phyloP scores from a whole-genome alignment of 305 asterid species.

The Plantago coronopus region DNA sequence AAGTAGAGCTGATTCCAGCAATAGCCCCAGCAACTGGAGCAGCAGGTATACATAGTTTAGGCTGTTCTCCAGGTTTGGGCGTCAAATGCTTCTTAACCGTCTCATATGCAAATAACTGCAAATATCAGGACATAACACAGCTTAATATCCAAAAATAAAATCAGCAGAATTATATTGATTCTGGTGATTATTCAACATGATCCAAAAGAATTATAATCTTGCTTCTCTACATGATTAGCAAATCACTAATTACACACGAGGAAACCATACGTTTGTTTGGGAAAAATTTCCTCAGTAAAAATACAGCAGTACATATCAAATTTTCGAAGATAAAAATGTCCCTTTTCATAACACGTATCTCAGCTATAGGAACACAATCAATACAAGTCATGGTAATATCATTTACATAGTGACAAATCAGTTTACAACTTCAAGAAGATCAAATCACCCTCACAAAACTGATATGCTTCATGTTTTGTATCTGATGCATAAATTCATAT shows the following conservation, averaged over 20 bases:
- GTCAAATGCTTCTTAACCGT: conserved; percentile 82
- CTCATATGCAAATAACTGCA: conserved; percentile 83
- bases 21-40: conserved; percentile 90
- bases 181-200: background rate
- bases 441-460: no score
- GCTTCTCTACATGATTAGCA: background rate
- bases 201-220: background rate
- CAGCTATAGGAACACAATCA: background rate
- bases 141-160: background rate
- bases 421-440: no score
- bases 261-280: background rate
- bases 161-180: background rate
- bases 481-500: no score
- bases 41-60: conserved; percentile 70
- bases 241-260: background rate
- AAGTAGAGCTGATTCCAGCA: conserved; percentile 94
- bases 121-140: background rate
- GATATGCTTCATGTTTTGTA: no score
- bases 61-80: conserved; percentile 66
- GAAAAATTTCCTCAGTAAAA: background rate
- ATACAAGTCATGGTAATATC: no score
- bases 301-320: background rate
- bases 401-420: no score
- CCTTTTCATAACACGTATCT: background rate
- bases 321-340: background rate